Evolutionary conservation across 2,329 filamentous ascomycete species (phyloP).

Genomic region (Fusarium sp.): DNA sequence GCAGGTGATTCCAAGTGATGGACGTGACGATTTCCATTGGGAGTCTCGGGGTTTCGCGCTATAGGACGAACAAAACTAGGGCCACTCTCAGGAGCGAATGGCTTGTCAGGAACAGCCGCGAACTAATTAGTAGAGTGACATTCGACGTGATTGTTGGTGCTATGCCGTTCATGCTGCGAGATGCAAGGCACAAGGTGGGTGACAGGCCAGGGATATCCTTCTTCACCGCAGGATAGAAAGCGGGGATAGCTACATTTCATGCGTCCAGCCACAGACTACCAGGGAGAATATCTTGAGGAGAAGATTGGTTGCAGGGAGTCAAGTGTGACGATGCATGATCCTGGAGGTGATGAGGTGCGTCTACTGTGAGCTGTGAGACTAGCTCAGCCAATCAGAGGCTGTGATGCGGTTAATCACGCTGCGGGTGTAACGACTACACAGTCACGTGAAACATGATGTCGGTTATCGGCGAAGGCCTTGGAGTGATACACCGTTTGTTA

Average conservation of each 20-base stretch:
- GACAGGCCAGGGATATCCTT: slow-evolving; percentile 17
- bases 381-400: slow-evolving; percentile 26
- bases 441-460: slow-evolving; percentile 32
- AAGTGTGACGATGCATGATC: slow-evolving; percentile 36
- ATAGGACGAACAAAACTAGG: slow-evolving; percentile 22
- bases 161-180: slow-evolving; percentile 18
- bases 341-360: slow-evolving; percentile 27
- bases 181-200: slow-evolving; percentile 35
- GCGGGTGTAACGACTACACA: slow-evolving; percentile 2
- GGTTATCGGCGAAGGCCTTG: slow-evolving; percentile 2
- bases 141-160: slow-evolving; percentile 11
- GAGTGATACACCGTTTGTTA: slow-evolving; percentile 25
- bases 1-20: slow-evolving; percentile 39
- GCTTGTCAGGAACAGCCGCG: slow-evolving; percentile 29
- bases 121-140: slow-evolving; percentile 21
- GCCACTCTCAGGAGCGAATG: slow-evolving; percentile 23
- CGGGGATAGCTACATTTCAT: slow-evolving; percentile 14
- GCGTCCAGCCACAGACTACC: slow-evolving; percentile 29
- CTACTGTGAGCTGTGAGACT: neutral
- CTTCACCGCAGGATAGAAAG: slow-evolving; percentile 17
- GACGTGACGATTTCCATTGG: slow-evolving; percentile 39
- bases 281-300: slow-evolving; percentile 23
- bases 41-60: slow-evolving; percentile 33
- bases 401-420: neutral
- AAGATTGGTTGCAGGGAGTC: slow-evolving; percentile 26